A percentile compares a stretch with the other conserved stretches of the same genome.
Evolutionary conservation across 2,329 filamentous ascomycete genomes (phyloP).

Genomic region (Fusarium keratoplasticum): DNA sequence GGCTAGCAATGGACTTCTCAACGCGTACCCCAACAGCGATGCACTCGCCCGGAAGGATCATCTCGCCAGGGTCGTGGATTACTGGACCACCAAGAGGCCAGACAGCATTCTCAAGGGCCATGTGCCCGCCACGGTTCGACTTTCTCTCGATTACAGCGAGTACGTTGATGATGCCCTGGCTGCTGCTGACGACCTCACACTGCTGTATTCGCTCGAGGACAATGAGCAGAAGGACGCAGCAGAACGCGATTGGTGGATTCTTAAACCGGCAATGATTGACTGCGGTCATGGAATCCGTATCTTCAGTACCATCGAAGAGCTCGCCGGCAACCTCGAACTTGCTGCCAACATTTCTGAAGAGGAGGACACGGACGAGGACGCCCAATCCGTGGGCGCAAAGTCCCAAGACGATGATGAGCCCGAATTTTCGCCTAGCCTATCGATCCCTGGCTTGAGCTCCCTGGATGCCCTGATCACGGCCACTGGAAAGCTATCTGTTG

Average conservation of each 20-base stretch:
- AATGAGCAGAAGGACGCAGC: slow-evolving; percentile 44
- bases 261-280: slow-evolving; percentile 54
- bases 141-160: slow-evolving; percentile 53
- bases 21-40: slow-evolving; percentile 55
- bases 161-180: slow-evolving; percentile 53
- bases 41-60: slow-evolving; percentile 53
- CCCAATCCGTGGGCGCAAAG: neutral
- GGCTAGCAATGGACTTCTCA: slow-evolving; percentile 47
- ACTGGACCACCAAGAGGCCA: slow-evolving; percentile 52
- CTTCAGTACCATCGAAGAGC: slow-evolving; percentile 52
- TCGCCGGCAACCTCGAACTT: slow-evolving; percentile 50
- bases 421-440: slow-evolving; percentile 38
- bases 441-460: slow-evolving; percentile 42
- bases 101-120: slow-evolving; percentile 47
- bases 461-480: slow-evolving; percentile 49
- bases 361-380: slow-evolving; percentile 20
- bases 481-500: slow-evolving; percentile 35
- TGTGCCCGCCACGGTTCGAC: slow-evolving; percentile 47
- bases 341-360: slow-evolving; percentile 49
- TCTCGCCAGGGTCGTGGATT: slow-evolving; percentile 50
- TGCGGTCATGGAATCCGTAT: slow-evolving; percentile 54
- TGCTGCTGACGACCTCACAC: slow-evolving; percentile 51
- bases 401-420: neutral
- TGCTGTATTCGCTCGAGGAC: slow-evolving; percentile 50
- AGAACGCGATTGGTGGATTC: slow-evolving; percentile 54